Evolutionary conservation across 2,329 filamentous ascomycete species (phyloP).

Genomic region (Neofusicoccum kwambonambiense): DNA sequence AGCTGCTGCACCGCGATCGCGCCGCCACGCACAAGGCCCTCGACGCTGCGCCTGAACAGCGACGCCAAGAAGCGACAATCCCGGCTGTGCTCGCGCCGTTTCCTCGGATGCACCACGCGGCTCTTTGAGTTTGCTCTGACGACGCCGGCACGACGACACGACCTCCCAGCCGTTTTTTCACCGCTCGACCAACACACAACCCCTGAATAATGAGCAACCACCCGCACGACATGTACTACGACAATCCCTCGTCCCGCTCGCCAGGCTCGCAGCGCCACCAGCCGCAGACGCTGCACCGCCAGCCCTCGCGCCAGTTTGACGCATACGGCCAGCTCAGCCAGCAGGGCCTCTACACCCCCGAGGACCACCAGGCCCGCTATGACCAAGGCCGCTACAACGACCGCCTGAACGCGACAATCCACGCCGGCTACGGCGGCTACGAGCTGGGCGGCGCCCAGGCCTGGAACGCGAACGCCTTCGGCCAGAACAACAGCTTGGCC

Average conservation of each 20-base stretch:
- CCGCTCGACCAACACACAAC: conserved; percentile 4
- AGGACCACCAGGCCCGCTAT: conserved; percentile 58
- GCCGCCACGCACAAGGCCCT: not conserved
- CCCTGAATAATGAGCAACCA: conserved; percentile 19
- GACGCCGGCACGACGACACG: conserved; percentile 15
- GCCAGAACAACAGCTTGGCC: conserved; percentile 63
- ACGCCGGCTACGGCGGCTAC: conserved; percentile 63
- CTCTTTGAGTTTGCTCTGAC: conserved; percentile 15
- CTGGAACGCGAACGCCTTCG: conserved; percentile 76
- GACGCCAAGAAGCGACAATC: not conserved
- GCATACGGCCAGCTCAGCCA: conserved; percentile 62
- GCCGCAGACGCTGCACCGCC: conserved; percentile 64
- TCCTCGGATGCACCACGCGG: conserved; percentile 15
- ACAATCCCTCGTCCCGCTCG: conserved; percentile 68
- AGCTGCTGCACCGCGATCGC: not conserved
- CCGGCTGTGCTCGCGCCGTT: conserved; percentile 4
- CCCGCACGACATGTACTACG: conserved; percentile 68
- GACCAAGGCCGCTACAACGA: conserved; percentile 58
- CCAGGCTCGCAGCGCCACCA: conserved; percentile 71
- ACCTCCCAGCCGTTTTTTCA: conserved; percentile 12
- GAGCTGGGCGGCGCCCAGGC: conserved; percentile 69
- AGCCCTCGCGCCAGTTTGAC: conserved; percentile 77
- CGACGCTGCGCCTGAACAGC: not conserved
- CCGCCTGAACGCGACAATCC: conserved; percentile 58
- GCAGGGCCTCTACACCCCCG: conserved; percentile 64